phyloP scores from a whole-genome alignment of 1,139 yeast genomes.

The Lodderomyces parapsilosis region DNA sequence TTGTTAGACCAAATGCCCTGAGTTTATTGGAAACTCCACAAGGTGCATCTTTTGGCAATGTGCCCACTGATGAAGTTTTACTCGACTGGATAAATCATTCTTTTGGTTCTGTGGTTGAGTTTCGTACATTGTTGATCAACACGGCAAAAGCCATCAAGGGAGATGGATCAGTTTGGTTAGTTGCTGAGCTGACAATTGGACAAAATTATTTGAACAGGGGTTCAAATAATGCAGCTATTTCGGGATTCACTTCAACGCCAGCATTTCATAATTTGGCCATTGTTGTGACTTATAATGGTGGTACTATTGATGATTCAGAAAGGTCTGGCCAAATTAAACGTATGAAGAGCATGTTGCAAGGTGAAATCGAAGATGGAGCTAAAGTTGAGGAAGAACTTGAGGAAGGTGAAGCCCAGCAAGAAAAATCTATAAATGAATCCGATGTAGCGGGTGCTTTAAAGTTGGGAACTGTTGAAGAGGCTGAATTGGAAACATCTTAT shows the following conservation, averaged over 20 bases:
- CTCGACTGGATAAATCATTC: conserved; percentile 48
- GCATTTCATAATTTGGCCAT: conserved; percentile 51
- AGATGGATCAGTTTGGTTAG: conserved; percentile 74
- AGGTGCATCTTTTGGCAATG: conserved; percentile 26
- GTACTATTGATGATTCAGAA: conserved; percentile 57
- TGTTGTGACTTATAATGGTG: conserved; percentile 77
- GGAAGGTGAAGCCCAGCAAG: conserved; percentile 5
- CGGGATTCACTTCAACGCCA: conserved; percentile 19
- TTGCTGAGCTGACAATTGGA: conserved; percentile 50
- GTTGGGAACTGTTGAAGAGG: conserved; percentile 44
- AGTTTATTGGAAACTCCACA: conserved; percentile 48
- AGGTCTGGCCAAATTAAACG: conserved; percentile 51
- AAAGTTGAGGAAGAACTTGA: conserved; percentile 13
- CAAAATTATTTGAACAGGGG: conserved; percentile 21
- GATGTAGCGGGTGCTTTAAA: conserved; percentile 19
- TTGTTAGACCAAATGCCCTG: conserved; percentile 22
- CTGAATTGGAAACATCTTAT: conserved; percentile 37
- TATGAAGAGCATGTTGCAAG: conserved; percentile 24
- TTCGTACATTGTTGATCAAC: conserved; percentile 59
- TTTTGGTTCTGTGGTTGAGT: conserved; percentile 69
- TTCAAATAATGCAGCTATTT: background rate
- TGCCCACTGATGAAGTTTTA: conserved; percentile 39
- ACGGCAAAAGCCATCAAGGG: conserved; percentile 68
- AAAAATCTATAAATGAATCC: conserved; percentile 1
- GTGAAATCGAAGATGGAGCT: conserved; percentile 16